A percentile compares a stretch with the other conserved stretches of the same genome.
phyloP scores from a whole-genome alignment of 23 red algal species.

The Gracilaria domingensis region DNA sequence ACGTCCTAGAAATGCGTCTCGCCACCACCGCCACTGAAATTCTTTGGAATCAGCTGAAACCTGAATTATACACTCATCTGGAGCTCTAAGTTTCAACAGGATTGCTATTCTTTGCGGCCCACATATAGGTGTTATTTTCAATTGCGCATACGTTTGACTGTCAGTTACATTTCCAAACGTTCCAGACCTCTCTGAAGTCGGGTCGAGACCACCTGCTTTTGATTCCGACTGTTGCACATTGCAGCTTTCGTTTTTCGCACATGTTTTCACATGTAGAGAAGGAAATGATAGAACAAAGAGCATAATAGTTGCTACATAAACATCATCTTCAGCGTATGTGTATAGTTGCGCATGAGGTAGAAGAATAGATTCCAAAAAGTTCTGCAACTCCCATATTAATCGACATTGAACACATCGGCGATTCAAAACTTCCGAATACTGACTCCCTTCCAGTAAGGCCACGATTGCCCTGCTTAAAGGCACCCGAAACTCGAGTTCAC shows the following conservation, averaged over 20 bases:
- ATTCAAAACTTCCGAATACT: neutral
- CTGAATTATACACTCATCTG: neutral
- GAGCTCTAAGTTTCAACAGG: neutral
- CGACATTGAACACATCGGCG: slow-evolving; percentile 24
- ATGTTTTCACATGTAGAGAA: neutral
- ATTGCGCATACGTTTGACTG: neutral
- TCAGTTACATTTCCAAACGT: neutral
- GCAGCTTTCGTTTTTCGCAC: neutral
- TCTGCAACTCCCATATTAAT: slow-evolving; percentile 37
- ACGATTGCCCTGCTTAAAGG: neutral
- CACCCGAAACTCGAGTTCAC: neutral
- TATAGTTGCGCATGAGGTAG: neutral
- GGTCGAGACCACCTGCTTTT: neutral
- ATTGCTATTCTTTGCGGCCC: slow-evolving; percentile 8
- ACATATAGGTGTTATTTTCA: slow-evolving; percentile 3
- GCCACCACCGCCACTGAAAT: slow-evolving; percentile 32
- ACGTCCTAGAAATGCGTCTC: slow-evolving; percentile 21
- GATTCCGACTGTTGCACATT: neutral
- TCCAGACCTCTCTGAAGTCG: neutral
- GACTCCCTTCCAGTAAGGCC: neutral
- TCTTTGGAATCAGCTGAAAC: neutral
- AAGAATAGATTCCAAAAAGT: slow-evolving; percentile 19
- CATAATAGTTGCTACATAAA: neutral
- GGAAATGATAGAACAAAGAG: slow-evolving; percentile 22
- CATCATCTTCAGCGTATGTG: neutral